These are phyloP conservation scores for Suhomyces xylopsoci DNA, from an alignment of 805 yeast species.

Conservation along the genomic window DNA sequence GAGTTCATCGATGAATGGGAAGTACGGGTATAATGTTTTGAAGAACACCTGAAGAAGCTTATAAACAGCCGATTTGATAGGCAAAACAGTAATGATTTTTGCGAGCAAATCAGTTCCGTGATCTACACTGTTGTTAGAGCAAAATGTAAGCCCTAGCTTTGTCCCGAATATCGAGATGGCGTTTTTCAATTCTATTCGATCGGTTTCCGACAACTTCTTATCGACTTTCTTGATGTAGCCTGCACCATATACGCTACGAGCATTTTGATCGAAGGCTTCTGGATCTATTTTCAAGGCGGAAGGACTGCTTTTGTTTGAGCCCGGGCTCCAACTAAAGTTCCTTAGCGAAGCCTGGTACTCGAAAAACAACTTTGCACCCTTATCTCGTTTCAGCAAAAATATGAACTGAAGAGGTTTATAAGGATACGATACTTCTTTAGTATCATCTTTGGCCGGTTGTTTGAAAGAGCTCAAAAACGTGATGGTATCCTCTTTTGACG, in stretches of 20 bases:
- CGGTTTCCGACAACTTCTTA: slow-evolving; percentile 5
- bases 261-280: not conserved
- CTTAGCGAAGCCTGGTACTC: slow-evolving; percentile 11
- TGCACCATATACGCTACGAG: not conserved
- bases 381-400: slow-evolving; percentile 6
- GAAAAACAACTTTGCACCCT: slow-evolving; percentile 2
- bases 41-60: slow-evolving; percentile 18
- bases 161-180: slow-evolving; percentile 1
- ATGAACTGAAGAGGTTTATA: not conserved
- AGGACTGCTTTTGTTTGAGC: not conserved
- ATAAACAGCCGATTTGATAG: slow-evolving; percentile 5
- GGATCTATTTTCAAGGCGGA: not conserved
- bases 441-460: not conserved
- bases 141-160: not conserved
- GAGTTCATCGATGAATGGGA: slow-evolving; percentile 27
- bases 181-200: slow-evolving; percentile 6
- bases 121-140: not conserved
- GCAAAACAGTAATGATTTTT: slow-evolving; percentile 11
- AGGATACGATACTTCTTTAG: not conserved
- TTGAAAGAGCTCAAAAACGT: not conserved
- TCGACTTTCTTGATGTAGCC: slow-evolving; percentile 6
- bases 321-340: not conserved
- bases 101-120: not conserved
- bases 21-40: slow-evolving; percentile 18
- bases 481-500: not conserved